phyloP scores from a whole-genome alignment of 2,329 filamentous ascomycete genomes.

The Fusarium sp. region DNA sequence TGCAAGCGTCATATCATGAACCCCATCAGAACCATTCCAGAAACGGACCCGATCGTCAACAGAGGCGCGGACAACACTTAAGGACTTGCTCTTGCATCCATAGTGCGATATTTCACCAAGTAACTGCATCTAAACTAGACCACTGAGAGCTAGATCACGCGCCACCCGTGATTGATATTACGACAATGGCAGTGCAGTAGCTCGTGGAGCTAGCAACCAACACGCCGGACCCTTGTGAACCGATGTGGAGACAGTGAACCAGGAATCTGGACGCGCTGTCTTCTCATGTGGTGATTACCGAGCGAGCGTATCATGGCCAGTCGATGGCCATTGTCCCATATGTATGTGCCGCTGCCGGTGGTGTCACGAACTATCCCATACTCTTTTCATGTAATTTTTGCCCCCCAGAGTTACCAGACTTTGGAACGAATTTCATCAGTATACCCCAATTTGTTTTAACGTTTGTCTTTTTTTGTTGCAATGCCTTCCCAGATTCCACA shows the following conservation, averaged over 20 bases:
- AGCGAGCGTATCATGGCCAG: not conserved
- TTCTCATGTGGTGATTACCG: not conserved
- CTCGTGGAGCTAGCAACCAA: not conserved
- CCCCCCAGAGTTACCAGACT: not conserved
- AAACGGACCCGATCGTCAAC: not conserved
- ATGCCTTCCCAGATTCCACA: constrained; percentile 36
- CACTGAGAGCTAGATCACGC: not conserved
- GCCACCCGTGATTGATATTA: not conserved
- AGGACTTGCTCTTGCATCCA: not conserved
- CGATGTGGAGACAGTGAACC: not conserved
- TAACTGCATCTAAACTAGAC: not conserved
- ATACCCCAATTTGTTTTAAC: not conserved
- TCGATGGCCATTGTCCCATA: not conserved
- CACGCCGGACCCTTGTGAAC: not conserved
- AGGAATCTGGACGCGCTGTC: not conserved
- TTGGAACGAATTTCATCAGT: not conserved
- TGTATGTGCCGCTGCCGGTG: not conserved
- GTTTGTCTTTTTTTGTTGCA: constrained; percentile 4
- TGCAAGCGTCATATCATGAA: not conserved
- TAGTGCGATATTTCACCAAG: not conserved
- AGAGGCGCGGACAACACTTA: not conserved
- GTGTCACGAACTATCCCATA: not conserved
- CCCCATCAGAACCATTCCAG: not conserved
- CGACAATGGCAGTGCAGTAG: not conserved
- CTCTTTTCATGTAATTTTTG: not conserved